Evolutionary conservation across 2,329 filamentous ascomycete genomes (phyloP), one percentile per base, ranked within the genome.

Genomic region (Penicillium sp.): DNA sequence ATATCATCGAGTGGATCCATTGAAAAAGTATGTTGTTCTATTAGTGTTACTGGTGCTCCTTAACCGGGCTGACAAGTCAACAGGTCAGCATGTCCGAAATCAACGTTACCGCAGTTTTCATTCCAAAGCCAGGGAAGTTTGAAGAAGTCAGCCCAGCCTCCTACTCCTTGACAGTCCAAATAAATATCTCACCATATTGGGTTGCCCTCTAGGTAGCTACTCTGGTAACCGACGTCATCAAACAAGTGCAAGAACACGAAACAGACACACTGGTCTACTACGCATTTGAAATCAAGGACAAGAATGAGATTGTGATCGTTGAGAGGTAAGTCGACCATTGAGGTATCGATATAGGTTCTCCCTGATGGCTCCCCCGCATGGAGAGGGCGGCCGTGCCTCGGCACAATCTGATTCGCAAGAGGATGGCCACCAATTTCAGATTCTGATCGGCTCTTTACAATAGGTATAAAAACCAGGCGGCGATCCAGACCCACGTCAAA

Each of bases 221-320:
- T 39, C 63, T 67, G 21, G 48, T 72, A 25, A 59, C 62, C 9
- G 64, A 69, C 31, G 53, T 69, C 21, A 65, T 64, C 29, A 61
- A 68, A 41, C 64, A 71, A 16, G 70, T 73, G 23, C 65, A 71
- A 47, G 66, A 63, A 33, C 62, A 70, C 16, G 72, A 74, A 41
- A 70, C 72, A 8, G 65, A 65, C 21, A 70, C 68, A 9, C 54
- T 73, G 13, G 48, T 68, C 31, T 74, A 72, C 59, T 72, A 72
- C 39, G 64, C 66, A 15, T 64, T 70, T 13, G 51, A 58, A 9
- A 60, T 67, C 15, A 59, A 65, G 27, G 67, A 66, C 15, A 68
- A 67, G 38, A 65, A 70, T 15, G 70, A 72, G 47, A 65, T 74
- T 45, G 63, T 73, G 27, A 64, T 70, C 15, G 64, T 74, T n/a